phyloP scores from a whole-genome alignment of 805 yeast species.

The Candida fluviatilis region DNA sequence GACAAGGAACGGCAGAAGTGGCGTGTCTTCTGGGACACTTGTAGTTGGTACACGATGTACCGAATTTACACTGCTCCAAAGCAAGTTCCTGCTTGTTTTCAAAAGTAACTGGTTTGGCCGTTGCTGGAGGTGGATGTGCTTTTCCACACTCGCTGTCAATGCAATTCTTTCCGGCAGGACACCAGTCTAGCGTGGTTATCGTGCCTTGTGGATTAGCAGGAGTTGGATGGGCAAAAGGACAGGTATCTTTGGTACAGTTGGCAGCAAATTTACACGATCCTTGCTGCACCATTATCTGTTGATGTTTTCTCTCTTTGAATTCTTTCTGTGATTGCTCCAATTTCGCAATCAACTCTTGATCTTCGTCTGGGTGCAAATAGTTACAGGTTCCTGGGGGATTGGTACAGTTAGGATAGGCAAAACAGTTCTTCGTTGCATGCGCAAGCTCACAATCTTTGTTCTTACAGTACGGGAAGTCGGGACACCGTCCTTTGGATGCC shows the following conservation, averaged over 20 bases:
- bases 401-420: slow-evolving; percentile 72
- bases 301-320: slow-evolving; percentile 38
- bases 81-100: slow-evolving; percentile 23
- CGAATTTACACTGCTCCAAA: slow-evolving; percentile 81
- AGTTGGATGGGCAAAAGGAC: slow-evolving; percentile 91
- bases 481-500: slow-evolving; percentile 62
- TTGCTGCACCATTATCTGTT: slow-evolving; percentile 8
- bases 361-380: slow-evolving; percentile 82
- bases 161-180: slow-evolving; percentile 67
- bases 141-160: slow-evolving; percentile 55
- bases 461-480: slow-evolving; percentile 67
- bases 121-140: slow-evolving; percentile 85
- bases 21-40: slow-evolving; percentile 87
- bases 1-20: slow-evolving; percentile 64
- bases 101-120: slow-evolving; percentile 19
- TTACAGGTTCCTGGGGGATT: slow-evolving; percentile 80
- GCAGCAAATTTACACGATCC: slow-evolving; percentile 66
- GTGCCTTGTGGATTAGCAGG: slow-evolving; percentile 75
- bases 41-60: slow-evolving; percentile 68
- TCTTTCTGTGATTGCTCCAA: slow-evolving; percentile 59
- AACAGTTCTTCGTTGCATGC: slow-evolving; percentile 78
- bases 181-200: slow-evolving; percentile 69
- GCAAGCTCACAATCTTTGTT: slow-evolving; percentile 66
- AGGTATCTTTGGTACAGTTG: slow-evolving; percentile 68
- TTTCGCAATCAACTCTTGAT: slow-evolving; percentile 65